Conservation (phyloP, 768 basidiomycete genomes). For the Termitomyces sp. region DNA sequence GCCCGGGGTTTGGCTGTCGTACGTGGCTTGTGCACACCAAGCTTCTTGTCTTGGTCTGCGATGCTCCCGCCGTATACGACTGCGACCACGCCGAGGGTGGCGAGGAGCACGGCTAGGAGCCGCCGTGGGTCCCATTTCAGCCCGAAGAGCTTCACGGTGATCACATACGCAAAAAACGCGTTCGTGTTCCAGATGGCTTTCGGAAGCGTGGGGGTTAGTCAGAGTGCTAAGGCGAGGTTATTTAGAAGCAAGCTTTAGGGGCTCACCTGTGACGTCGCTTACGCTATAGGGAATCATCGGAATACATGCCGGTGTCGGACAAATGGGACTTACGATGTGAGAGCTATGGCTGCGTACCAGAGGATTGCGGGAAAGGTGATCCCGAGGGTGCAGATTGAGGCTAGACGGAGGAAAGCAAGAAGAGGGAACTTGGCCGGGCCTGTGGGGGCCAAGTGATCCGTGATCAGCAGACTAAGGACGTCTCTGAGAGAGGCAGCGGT, state of each 20-base stretch:
- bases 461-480: conserved; percentile 47
- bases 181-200: conserved; percentile 80
- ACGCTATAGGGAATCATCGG: conserved; percentile 39
- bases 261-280: conserved; percentile 69
- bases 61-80: conserved; percentile 78
- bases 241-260: neutral
- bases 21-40: neutral
- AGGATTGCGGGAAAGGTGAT: conserved; percentile 61
- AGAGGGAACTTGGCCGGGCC: conserved; percentile 30
- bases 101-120: conserved; percentile 68
- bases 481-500: conserved; percentile 43
- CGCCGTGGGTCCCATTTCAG: conserved; percentile 58
- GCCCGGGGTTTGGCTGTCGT: conserved; percentile 30
- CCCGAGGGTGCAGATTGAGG: conserved; percentile 43
- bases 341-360: conserved; percentile 69
- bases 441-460: conserved; percentile 35
- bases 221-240: neutral
- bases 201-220: neutral
- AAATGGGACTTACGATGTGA: conserved; percentile 59
- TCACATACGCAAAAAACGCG: conserved; percentile 86
- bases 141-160: conserved; percentile 68
- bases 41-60: conserved; percentile 2
- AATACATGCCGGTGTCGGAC: conserved; percentile 4
- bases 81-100: conserved; percentile 72
- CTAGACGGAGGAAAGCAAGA: conserved; percentile 29